Percentiles rank a stretch among this genome's conserved stretches.
Evolutionary conservation across 2,329 filamentous ascomycete genomes (phyloP).

Genomic region (Colletotrichum salicis): DNA sequence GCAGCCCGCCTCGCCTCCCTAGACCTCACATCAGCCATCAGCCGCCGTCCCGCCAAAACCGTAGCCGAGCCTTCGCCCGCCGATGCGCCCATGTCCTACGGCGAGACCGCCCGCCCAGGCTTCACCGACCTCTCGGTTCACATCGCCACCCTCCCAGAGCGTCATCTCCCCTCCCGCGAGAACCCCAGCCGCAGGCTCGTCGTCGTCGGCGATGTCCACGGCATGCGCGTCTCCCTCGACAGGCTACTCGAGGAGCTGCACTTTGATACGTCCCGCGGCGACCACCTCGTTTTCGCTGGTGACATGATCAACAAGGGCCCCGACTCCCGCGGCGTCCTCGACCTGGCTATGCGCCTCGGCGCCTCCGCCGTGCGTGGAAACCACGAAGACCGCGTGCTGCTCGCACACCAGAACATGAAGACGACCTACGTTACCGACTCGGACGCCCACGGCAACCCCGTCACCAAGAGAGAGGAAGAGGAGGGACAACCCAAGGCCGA

Average conservation of each 20-base stretch:
- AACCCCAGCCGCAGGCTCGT: constrained; percentile 70
- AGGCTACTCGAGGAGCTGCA: constrained; percentile 73
- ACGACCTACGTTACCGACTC: constrained; percentile 43
- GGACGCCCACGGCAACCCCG: constrained; percentile 36
- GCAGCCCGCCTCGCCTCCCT: constrained; percentile 45
- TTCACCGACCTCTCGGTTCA: constrained; percentile 43
- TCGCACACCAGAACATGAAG: constrained; percentile 61
- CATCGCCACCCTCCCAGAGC: constrained; percentile 41
- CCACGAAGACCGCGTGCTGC: constrained; percentile 88
- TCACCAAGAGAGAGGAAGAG: constrained; percentile 42
- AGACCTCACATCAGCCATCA: constrained; percentile 29
- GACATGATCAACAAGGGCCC: constrained; percentile 90
- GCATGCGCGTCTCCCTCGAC: constrained; percentile 76
- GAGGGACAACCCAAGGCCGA: not conserved
- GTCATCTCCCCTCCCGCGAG: constrained; percentile 45
- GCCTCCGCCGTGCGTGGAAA: constrained; percentile 91
- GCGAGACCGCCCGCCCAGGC: constrained; percentile 50
- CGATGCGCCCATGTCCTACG: constrained; percentile 53
- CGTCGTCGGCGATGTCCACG: constrained; percentile 92
- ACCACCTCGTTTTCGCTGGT: constrained; percentile 81
- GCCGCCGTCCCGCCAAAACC: constrained; percentile 27
- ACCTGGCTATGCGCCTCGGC: constrained; percentile 76
- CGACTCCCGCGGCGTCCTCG: constrained; percentile 81
- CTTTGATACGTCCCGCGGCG: constrained; percentile 65
- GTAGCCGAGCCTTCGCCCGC: constrained; percentile 36